phyloP scores from a whole-genome alignment of 1,139 yeast genomes.

The Sugiyamaella pinicola region DNA sequence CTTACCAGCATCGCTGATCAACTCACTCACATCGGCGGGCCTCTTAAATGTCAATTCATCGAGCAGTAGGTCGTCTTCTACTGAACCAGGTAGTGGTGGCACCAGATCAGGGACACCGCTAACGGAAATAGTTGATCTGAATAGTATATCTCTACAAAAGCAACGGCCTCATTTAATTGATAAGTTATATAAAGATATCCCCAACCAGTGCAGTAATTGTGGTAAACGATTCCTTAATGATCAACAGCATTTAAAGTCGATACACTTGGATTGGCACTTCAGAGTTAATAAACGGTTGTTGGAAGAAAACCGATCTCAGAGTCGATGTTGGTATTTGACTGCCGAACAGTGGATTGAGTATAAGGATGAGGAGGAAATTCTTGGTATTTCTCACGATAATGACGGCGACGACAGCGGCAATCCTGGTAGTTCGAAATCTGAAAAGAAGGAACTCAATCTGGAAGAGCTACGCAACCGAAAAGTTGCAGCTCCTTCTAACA shows the following conservation, averaged over 20 bases:
- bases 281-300: conserved; percentile 80
- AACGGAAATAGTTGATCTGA: conserved; percentile 33
- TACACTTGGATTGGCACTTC: conserved; percentile 95
- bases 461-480: conserved; percentile 37
- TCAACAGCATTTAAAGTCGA: conserved; percentile 56
- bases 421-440: conserved; percentile 16
- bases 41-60: conserved; percentile 22
- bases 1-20: conserved; percentile 25
- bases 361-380: conserved; percentile 60
- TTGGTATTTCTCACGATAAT: conserved; percentile 39
- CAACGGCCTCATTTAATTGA: conserved; percentile 42
- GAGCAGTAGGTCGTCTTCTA: conserved; percentile 1
- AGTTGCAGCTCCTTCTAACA: conserved; percentile 65
- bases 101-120: conserved; percentile 12
- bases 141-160: conserved; percentile 36
- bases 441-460: conserved; percentile 21
- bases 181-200: conserved; percentile 58
- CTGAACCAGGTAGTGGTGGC: neutral
- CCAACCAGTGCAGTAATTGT: conserved; percentile 86
- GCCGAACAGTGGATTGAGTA: conserved; percentile 75
- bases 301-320: conserved; percentile 55
- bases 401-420: conserved; percentile 26
- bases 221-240: conserved; percentile 80
- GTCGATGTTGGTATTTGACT: conserved; percentile 81
- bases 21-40: conserved; percentile 31